Evolutionary conservation across 2,329 filamentous ascomycete species (phyloP), one percentile per base, ranked within the genome.

Genomic region (Trichoderma sp.): DNA sequence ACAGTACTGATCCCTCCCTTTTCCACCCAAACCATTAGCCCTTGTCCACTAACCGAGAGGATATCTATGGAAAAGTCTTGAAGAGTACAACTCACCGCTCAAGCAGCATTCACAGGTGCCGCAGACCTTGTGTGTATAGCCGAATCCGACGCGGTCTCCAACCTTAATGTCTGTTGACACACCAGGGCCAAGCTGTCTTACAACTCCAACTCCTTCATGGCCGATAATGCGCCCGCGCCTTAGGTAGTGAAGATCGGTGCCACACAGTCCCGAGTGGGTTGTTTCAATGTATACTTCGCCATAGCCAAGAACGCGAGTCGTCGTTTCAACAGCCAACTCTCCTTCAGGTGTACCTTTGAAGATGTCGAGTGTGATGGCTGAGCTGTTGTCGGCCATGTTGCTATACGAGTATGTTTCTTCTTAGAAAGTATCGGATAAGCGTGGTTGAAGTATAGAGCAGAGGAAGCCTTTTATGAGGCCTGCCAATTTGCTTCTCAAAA

Each of bases 121-220:
- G 61, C 61, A 64, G 36, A 64, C 61, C 36, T 64, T 64, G 61
- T 64, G 61, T 15, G 61, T 64, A 15, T 64, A 64, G 12, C 61
- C 61, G 23, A 32, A 64, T n/a, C 61, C 61, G 17, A 64, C 61
- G 61, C 61, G 61, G 23, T 64, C 61, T 11, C 61, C 61, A 17
- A 64, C 61, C 9, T 64, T 64, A n/a, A 64, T n/a, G 6, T 47
- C 61, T 20, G 23, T 32, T 30, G 55, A 59, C n/a, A 64, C 61
- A 20, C 61, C 61, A 1, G 61, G 61, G 11, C 61, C 61, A 5
- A 64, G 23, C 17, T 30, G 61, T 47, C 39, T 64, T 5, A 64
- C 39, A 32, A 64, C 13, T 12, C 61, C 61, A 3, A 64, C 61
- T 8, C 61, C 61, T 47, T 64, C 61, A 50, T 64, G 61, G 15